These are phyloP conservation scores for Cutaneotrichosporon sp. DNA, from an alignment of 1,284 basidiomycete species.

Conservation along the genomic window DNA sequence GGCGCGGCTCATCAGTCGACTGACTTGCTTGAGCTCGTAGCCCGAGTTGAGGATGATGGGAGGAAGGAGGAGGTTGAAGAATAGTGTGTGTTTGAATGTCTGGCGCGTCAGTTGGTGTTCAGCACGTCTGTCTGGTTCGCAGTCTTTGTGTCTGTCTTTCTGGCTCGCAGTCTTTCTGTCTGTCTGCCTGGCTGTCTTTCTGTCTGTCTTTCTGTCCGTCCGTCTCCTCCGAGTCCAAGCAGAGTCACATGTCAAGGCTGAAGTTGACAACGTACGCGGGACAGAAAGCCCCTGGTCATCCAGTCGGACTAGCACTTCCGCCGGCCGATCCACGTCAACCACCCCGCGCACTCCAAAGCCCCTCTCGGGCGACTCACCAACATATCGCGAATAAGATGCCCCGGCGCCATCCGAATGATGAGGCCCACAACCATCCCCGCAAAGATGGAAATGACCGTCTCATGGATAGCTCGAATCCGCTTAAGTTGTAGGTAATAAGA, in stretches of 20 bases:
- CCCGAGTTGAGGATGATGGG: conserved; percentile 98
- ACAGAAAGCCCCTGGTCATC: too few relatives aligned
- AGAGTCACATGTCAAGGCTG: too few relatives aligned
- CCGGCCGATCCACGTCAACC: too few relatives aligned
- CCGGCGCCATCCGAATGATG: conserved; percentile 83
- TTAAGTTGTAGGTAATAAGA: conserved; percentile 98
- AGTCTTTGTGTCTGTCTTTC: too few relatives aligned
- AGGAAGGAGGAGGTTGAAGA: conserved; percentile 95
- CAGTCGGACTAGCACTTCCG: conserved; percentile 28
- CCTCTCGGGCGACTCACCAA: conserved; percentile 62
- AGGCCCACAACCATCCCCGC: conserved; percentile 94
- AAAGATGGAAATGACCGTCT: conserved; percentile 93
- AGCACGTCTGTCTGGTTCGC: too few relatives aligned
- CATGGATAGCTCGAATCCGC: conserved; percentile 91
- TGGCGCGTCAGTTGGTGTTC: conserved; percentile 42
- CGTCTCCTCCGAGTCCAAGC: not conserved
- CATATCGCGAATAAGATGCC: conserved; percentile 95
- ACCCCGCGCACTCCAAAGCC: too few relatives aligned
- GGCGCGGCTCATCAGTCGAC: conserved; percentile 23
- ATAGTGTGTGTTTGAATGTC: conserved; percentile 95
- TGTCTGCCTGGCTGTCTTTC: too few relatives aligned
- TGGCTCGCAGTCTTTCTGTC: too few relatives aligned
- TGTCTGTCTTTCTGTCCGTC: too few relatives aligned
- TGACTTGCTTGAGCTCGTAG: conserved; percentile 91
- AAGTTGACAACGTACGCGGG: too few relatives aligned